Percentiles rank a stretch among this genome's conserved stretches.
Conservation (phyloP, 306 rosid genomes). For the Lotus japonicus region DNA sequence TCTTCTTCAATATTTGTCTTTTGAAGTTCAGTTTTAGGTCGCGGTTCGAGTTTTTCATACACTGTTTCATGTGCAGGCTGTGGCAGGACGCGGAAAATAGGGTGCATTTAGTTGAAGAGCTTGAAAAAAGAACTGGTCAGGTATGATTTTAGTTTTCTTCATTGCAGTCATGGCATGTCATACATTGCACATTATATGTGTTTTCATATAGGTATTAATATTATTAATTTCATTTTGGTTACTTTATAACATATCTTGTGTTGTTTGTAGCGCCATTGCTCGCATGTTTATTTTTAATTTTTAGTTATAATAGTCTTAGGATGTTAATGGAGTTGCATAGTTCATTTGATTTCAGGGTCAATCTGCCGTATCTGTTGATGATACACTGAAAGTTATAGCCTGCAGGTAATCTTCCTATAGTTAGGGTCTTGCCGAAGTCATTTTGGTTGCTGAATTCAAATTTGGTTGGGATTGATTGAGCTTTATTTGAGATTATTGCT, state of each 20-base stretch:
- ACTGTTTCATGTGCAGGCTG: constrained; percentile 29
- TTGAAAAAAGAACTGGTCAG: constrained; percentile 40
- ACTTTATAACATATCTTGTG: not conserved
- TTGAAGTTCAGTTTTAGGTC: not conserved
- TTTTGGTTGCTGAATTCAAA: not conserved
- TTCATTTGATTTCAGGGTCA: constrained; percentile 59
- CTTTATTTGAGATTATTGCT: not conserved
- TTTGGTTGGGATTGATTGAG: constrained; percentile 2
- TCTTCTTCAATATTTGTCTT: not conserved
- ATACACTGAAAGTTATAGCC: constrained; percentile 47
- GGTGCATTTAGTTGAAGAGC: constrained; percentile 44
- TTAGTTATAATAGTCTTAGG: constrained; percentile 6
- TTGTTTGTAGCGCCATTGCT: not conserved
- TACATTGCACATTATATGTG: not conserved
- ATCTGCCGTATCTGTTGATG: constrained; percentile 57
- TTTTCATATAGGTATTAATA: not conserved
- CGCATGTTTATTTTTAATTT: constrained; percentile 14
- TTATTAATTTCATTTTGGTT: not conserved
- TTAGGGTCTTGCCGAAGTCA: not conserved
- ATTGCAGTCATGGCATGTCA: not conserved
- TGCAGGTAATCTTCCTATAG: constrained; percentile 51
- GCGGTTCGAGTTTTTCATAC: not conserved
- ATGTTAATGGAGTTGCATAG: constrained; percentile 24
- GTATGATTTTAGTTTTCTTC: constrained; percentile 29
- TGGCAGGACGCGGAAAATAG: constrained; percentile 70